Base-by-base conservation (phyloP, 2,329 filamentous ascomycete species). In the Lasiodiplodia theobromae region DNA sequence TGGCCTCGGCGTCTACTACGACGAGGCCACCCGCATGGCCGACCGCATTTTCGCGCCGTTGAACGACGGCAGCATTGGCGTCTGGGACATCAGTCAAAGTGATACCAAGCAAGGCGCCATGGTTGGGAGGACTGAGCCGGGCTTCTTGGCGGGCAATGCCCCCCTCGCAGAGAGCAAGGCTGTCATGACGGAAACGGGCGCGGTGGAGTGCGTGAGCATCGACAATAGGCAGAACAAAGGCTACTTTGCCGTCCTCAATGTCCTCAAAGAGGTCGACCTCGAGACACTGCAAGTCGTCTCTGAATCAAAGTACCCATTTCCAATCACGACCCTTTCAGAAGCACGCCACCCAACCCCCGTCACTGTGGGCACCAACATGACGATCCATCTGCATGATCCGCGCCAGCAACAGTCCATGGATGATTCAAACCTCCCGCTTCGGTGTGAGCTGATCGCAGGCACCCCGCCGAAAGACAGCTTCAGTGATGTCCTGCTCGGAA, bases 11-110 rank as follows among this genome's bases (percentile, higher is more conserved):
- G 74, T 83, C 0, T 76, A 96, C 10, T 89, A 91, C 67, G 84
- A 86, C 73, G 82, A 80, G 1, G 84, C 83, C 40, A 44, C 60
- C 5, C 81, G 83, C n/a, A 80, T 86, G 21, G 83, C 87, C 28
- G 83, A 86, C 71, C 83, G 90, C 66, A 89, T 92, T 0, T 86
- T 97, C 18, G 90, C 91, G 0, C 93, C 94, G 2, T 82, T 97
- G 8, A 93, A 96, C 69, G 92, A 97, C 76, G 94, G 94, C 0
- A 93, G 92, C 64, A 86, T 97, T n/a, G 92, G 91, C 73, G 80
- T 97, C 7, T 97, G 94, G 94, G 92, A 97, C 52, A 25, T 68
- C 18, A 51, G 6, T 25, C 37, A 28, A 28, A 28, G 25, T n/a
- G 38, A 52, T 3, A 12, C 52, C 6, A 71, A 71, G 71, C 86